Base-by-base conservation (phyloP, 441 rosid genomes). In the Mallotus japonicus region DNA sequence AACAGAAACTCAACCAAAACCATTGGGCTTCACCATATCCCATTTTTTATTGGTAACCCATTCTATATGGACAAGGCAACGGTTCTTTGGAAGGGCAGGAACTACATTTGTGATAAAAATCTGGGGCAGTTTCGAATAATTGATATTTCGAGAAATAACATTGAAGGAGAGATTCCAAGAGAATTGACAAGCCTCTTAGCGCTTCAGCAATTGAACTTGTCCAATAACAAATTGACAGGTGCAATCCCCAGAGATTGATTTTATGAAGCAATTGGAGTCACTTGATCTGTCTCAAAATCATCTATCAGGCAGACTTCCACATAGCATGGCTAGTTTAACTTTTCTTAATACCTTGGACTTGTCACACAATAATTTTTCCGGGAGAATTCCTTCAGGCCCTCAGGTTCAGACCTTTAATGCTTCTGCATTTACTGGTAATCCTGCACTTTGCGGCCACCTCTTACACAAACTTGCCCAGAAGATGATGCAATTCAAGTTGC, bases 281-380 rank as follows among this genome's bases (percentile, higher is more conserved):
- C 80, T 77, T 9, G 75, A 72, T 63, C 32, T 72, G 42, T 72
- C 75, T 20, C 22, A 24, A 19, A 72, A 72, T 72, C 62, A 63
- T 3, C n/a, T 63, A 4, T 63, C 53, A 3, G 75, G 76, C 20
- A 40, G 20, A 58, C 59, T 76, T 76, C 75, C 75, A 19, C 12
- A 1, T 6, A 37, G 49, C 42, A n/a, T 71, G 44, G 19, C 72
- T 47, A 1, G 9, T 14, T 50, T 68, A 16, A 22, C 6, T 19
- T 68, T 60, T 61, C 20, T 77, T 54, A 46, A 10, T 9, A 37
- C 12, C 22, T 54, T 77, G 66, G 17, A 73, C 64, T 37, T 77
- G 64, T 44, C 80, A 3, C 17, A 51, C 14, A 77, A 77, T 28
- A 28, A 67, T 37, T 53, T 72, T 34, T 67, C 64, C 2, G 77